Conservation (phyloP, 2,329 filamentous ascomycete species). For the Xylaria sp. region DNA sequence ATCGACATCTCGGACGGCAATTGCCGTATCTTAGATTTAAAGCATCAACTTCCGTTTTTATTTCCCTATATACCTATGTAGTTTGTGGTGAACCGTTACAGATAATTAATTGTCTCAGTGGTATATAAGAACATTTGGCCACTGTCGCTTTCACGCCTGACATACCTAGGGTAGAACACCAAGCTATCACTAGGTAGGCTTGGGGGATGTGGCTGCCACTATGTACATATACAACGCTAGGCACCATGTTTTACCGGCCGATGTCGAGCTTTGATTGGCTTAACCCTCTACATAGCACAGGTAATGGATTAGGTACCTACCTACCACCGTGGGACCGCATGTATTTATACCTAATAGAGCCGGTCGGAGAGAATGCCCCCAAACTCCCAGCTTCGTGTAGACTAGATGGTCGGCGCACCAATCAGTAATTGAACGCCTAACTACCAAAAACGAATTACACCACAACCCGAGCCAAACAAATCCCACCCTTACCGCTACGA, state of each 20-base stretch:
- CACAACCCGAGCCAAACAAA: neutral
- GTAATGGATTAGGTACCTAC: no score
- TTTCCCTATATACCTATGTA: no score
- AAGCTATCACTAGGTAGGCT: neutral
- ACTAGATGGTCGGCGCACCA: no score
- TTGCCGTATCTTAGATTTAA: constrained; percentile 21
- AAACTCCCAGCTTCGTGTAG: no score
- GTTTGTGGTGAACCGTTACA: no score
- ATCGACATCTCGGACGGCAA: constrained; percentile 31
- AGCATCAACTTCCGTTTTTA: neutral
- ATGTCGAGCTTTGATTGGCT: constrained; percentile 37
- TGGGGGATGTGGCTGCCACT: constrained; percentile 44
- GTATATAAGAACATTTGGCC: no score
- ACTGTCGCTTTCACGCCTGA: no score
- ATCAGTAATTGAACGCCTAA: no score
- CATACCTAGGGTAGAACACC: constrained; percentile 8
- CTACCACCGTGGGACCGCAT: no score
- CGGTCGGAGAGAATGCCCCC: no score
- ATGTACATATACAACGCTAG: constrained; percentile 50
- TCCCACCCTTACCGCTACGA: neutral
- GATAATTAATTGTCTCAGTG: no score
- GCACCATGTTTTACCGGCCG: constrained; percentile 44
- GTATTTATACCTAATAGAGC: no score
- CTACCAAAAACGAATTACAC: neutral
- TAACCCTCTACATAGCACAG: neutral